Percentiles rank a stretch among this genome's conserved stretches.
Conservation (phyloP, 78 protist species). For the Parvularia atlantis region DNA sequence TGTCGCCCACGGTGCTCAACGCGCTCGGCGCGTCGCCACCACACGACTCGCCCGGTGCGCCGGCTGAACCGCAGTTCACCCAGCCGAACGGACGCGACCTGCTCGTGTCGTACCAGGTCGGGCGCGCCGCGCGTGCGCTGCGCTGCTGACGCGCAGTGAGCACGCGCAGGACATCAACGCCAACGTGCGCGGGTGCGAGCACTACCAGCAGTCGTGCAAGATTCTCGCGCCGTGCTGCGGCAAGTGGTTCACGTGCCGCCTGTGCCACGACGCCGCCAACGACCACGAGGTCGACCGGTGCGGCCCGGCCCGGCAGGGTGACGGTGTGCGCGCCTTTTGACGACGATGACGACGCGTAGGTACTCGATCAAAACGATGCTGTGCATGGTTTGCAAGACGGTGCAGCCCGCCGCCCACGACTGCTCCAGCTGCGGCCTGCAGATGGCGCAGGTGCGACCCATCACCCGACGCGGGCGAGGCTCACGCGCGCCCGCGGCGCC, state of each 20-base stretch:
- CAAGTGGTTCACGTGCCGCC: slow-evolving; percentile 15
- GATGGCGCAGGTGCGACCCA: too few relatives aligned
- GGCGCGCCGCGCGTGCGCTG: too few relatives aligned
- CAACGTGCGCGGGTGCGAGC: slow-evolving; percentile 37
- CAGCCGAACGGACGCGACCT: too few relatives aligned
- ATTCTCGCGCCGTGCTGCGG: slow-evolving; percentile 18
- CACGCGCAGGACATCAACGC: too few relatives aligned
- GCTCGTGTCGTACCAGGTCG: too few relatives aligned
- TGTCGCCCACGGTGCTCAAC: too few relatives aligned
- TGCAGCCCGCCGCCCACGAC: slow-evolving; percentile 2
- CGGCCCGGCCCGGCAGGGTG: neutral
- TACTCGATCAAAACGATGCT: neutral
- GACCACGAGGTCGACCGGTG: slow-evolving; percentile 38
- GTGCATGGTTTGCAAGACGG: slow-evolving; percentile 19
- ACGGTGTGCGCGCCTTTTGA: neutral
- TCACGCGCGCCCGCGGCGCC: too few relatives aligned
- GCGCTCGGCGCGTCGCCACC: too few relatives aligned
- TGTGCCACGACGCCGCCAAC: slow-evolving; percentile 30
- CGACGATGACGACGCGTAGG: neutral
- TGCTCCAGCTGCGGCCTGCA: neutral
- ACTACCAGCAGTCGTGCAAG: slow-evolving; percentile 17
- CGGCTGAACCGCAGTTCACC: too few relatives aligned
- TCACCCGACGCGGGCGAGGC: too few relatives aligned
- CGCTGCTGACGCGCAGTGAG: too few relatives aligned
- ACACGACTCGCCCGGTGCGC: too few relatives aligned